Percentiles rank a stretch among this genome's conserved stretches.
These are phyloP conservation scores for Diplodia sapinea DNA, from an alignment of 2,329 filamentous ascomycete genomes.

Conservation along the genomic window DNA sequence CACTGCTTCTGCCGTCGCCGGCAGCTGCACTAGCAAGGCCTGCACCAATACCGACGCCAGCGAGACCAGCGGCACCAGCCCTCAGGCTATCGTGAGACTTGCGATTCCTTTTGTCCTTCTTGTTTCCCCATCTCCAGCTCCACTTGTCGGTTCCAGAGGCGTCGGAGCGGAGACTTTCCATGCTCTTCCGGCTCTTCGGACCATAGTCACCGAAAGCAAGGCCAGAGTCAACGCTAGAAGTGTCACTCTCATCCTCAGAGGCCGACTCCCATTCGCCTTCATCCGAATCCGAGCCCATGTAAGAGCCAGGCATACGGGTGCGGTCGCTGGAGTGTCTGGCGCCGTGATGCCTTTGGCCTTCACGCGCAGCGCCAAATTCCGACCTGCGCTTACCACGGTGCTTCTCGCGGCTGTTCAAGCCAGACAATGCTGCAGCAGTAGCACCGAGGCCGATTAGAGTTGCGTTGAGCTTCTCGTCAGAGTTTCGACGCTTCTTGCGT, in stretches of 20 bases:
- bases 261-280: conserved; percentile 56
- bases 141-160: conserved; percentile 62
- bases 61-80: conserved; percentile 46
- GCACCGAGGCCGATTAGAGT: conserved; percentile 55
- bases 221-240: conserved; percentile 60
- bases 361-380: conserved; percentile 44
- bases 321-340: conserved; percentile 32
- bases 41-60: conserved; percentile 43
- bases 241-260: conserved; percentile 46
- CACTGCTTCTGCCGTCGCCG: conserved; percentile 51
- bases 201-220: conserved; percentile 65
- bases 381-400: conserved; percentile 36
- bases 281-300: conserved; percentile 46
- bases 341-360: conserved; percentile 36
- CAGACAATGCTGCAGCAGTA: conserved; percentile 56
- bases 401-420: conserved; percentile 46
- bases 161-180: conserved; percentile 61
- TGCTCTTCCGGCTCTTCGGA: conserved; percentile 48
- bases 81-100: conserved; percentile 43
- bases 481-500: conserved; percentile 45
- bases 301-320: conserved; percentile 38
- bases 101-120: conserved; percentile 45
- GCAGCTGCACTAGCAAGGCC: conserved; percentile 48
- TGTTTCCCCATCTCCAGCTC: conserved; percentile 66
- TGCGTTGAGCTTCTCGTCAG: conserved; percentile 54